Evolutionary conservation across 352 stramenopile genomes (phyloP).

Genomic region (Phytopythium oedochilum): DNA sequence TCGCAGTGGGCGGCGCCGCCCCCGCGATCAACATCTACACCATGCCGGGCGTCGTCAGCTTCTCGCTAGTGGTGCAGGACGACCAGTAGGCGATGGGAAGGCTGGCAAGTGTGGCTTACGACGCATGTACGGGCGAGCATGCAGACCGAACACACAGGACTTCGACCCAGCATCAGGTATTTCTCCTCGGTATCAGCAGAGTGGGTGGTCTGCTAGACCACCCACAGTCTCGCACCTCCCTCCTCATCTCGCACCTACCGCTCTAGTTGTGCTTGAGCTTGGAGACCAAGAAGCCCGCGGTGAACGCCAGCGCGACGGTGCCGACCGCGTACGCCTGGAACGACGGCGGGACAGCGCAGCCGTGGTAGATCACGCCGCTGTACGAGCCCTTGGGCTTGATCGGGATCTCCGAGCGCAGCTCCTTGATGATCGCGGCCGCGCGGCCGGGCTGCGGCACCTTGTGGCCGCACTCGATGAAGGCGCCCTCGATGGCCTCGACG

Average conservation of each 20-base stretch:
- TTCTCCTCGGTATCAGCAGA: no score
- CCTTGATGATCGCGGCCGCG: conserved; percentile 51
- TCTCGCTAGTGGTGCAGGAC: conserved; percentile 55
- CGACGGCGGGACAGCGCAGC: conserved; percentile 62
- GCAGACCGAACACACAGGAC: no score
- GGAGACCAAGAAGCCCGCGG: conserved; percentile 48
- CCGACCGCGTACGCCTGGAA: conserved; percentile 67
- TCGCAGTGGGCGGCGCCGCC: conserved; percentile 56
- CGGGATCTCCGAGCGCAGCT: conserved; percentile 44
- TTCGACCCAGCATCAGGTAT: no score
- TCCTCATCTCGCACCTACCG: not conserved
- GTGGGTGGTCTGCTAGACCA: no score
- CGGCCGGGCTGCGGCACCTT: conserved; percentile 48
- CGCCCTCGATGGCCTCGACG: conserved; percentile 61
- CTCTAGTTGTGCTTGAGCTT: conserved; percentile 41
- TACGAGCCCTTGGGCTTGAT: conserved; percentile 43
- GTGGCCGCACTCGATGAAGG: conserved; percentile 69
- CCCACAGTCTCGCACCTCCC: no score
- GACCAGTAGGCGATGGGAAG: conserved; percentile 1
- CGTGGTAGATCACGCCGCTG: conserved; percentile 33
- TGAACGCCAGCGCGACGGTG: conserved; percentile 53
- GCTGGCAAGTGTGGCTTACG: no score
- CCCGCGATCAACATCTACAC: conserved; percentile 70
- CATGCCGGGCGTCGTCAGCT: conserved; percentile 80
- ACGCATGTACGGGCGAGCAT: no score